A percentile compares a stretch with the other conserved stretches of the same genome.
These are phyloP conservation scores for Fusarium lyarnte DNA, from an alignment of 2,329 filamentous ascomycete species.

Conservation along the genomic window DNA sequence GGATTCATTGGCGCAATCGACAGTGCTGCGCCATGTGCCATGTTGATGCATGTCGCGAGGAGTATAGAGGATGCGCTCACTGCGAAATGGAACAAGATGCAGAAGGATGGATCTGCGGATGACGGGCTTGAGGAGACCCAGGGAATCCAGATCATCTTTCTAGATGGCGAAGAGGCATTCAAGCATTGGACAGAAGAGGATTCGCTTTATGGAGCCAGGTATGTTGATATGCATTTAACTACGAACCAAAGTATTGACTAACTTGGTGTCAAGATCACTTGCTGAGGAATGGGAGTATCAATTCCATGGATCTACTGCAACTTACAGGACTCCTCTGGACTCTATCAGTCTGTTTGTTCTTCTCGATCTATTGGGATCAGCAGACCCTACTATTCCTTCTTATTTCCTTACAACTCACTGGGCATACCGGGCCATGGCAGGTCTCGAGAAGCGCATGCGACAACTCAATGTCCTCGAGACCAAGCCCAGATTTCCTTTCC, in stretches of 20 bases:
- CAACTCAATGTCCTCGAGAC: conserved; percentile 73
- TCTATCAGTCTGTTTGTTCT: conserved; percentile 90
- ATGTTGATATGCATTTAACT: conserved; percentile 41
- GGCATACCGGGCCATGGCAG: conserved; percentile 84
- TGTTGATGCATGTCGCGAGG: conserved; percentile 86
- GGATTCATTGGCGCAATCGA: conserved; percentile 96
- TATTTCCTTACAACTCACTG: conserved; percentile 93
- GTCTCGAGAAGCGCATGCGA: conserved; percentile 78
- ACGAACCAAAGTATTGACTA: background rate
- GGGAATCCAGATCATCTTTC: conserved; percentile 86
- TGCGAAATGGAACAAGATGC: conserved; percentile 81
- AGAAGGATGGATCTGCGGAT: conserved; percentile 63
- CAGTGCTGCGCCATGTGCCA: conserved; percentile 92
- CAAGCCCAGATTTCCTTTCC: conserved; percentile 61
- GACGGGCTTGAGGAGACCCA: conserved; percentile 75
- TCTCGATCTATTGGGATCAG: conserved; percentile 84
- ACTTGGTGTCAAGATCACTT: conserved; percentile 62
- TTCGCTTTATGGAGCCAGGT: conserved; percentile 89
- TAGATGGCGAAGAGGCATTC: conserved; percentile 97
- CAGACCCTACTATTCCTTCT: conserved; percentile 77
- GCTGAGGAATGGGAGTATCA: conserved; percentile 83
- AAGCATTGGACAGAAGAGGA: conserved; percentile 80
- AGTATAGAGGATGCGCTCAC: conserved; percentile 83
- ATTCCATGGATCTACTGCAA: conserved; percentile 75
- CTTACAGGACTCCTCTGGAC: conserved; percentile 76